phyloP scores from a whole-genome alignment of 2,329 filamentous ascomycete genomes.

The Knufia fluminis region DNA sequence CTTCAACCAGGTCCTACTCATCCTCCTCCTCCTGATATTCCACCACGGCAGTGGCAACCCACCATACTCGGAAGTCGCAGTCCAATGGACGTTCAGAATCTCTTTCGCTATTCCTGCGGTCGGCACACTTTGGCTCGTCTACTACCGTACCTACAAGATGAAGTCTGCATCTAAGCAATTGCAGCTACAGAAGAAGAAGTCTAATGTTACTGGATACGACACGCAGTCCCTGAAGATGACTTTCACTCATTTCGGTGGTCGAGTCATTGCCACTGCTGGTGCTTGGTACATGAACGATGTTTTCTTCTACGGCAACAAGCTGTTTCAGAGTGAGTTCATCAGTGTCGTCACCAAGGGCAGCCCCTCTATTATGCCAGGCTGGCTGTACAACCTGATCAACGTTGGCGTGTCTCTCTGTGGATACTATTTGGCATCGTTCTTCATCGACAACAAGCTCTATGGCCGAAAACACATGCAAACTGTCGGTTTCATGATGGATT shows the following conservation, averaged over 20 bases:
- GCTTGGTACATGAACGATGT: slow-evolving; percentile 95
- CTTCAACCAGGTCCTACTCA: slow-evolving; percentile 83
- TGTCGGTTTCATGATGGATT: slow-evolving; percentile 83
- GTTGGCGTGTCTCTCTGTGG: slow-evolving; percentile 74
- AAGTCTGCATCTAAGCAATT: slow-evolving; percentile 76
- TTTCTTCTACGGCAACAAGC: slow-evolving; percentile 99
- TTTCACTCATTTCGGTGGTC: slow-evolving; percentile 73
- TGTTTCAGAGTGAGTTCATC: slow-evolving; percentile 91
- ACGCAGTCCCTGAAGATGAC: slow-evolving; percentile 70
- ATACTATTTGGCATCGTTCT: slow-evolving; percentile 77
- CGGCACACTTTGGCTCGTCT: slow-evolving; percentile 87
- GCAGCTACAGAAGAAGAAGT: slow-evolving; percentile 71
- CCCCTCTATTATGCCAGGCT: slow-evolving; percentile 69
- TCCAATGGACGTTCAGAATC: slow-evolving; percentile 84
- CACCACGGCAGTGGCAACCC: slow-evolving; percentile 67
- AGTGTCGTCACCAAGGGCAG: slow-evolving; percentile 62
- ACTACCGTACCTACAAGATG: slow-evolving; percentile 96
- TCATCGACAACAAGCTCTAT: slow-evolving; percentile 95
- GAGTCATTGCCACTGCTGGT: slow-evolving; percentile 75
- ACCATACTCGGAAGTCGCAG: slow-evolving; percentile 66
- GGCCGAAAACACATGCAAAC: slow-evolving; percentile 96
- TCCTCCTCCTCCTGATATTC: slow-evolving; percentile 78
- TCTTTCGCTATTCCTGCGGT: slow-evolving; percentile 86
- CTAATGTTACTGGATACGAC: slow-evolving; percentile 85
- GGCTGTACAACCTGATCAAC: slow-evolving; percentile 91